A percentile compares a stretch with the other conserved stretches of the same genome.
These are phyloP conservation scores for Eucalyptus urophylla DNA, from an alignment of 345 rosid species.

Conservation along the genomic window DNA sequence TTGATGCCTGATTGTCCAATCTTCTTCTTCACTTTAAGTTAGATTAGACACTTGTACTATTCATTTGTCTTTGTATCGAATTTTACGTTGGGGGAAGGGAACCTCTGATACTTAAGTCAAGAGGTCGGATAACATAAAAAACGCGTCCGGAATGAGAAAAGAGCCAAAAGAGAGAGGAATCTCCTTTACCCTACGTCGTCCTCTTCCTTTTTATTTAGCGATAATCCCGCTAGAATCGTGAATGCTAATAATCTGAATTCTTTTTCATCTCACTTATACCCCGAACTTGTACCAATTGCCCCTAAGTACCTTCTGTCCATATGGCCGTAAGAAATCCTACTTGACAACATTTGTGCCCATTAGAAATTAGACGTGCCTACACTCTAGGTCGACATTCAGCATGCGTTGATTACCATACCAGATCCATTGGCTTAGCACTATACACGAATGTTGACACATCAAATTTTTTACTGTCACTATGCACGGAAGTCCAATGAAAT, in stretches of 20 bases:
- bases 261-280: background rate
- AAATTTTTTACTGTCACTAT: background rate
- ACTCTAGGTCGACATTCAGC: background rate
- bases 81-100: background rate
- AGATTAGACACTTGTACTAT: background rate
- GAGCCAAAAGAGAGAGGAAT: background rate
- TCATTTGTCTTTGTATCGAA: accelerated
- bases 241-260: background rate
- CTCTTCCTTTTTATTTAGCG: background rate
- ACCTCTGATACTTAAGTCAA: background rate
- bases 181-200: background rate
- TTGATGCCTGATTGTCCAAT: background rate
- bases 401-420: accelerated
- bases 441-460: background rate
- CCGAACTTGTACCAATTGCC: background rate
- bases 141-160: background rate
- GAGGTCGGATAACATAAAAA: background rate
- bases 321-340: background rate
- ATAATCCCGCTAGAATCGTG: background rate
- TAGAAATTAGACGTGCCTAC: accelerated
- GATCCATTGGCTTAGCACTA: background rate
- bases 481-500: background rate
- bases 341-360: accelerated
- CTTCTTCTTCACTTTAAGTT: background rate
- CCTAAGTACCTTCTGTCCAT: background rate